Evolutionary conservation across 1,139 yeast genomes (phyloP).

Genomic region (Candida sojae): DNA sequence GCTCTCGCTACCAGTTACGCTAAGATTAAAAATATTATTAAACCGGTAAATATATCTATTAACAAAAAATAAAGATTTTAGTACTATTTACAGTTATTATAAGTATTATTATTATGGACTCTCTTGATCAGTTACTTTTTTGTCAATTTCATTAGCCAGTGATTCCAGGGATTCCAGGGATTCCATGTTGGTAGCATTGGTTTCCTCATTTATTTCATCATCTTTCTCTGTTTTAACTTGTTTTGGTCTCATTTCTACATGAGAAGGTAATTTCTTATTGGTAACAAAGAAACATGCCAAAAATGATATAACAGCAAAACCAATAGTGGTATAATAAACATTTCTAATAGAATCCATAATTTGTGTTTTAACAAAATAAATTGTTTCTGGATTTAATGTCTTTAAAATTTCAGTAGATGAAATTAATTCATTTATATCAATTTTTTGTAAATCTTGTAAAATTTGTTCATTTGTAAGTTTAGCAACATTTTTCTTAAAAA

Average conservation of each 20-base stretch:
- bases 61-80: not conserved
- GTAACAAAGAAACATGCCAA: conserved; percentile 26
- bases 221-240: not conserved
- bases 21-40: too few species aligned
- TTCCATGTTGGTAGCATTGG: not conserved
- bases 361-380: conserved; percentile 26
- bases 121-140: not conserved
- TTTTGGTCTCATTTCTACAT: conserved; percentile 1
- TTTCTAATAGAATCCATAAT: conserved; percentile 32
- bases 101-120: not conserved
- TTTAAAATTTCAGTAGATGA: conserved; percentile 22
- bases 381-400: conserved; percentile 25
- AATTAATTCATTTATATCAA: conserved; percentile 17
- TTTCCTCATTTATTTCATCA: not conserved
- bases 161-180: not conserved
- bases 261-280: conserved; percentile 29
- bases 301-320: conserved; percentile 24
- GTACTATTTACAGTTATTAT: not conserved
- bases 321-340: conserved; percentile 35
- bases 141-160: not conserved
- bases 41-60: too few species aligned
- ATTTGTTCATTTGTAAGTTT: conserved; percentile 19
- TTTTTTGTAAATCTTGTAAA: conserved; percentile 19
- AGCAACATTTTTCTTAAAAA: conserved; percentile 17
- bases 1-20: too few species aligned